phyloP scores from a whole-genome alignment of 805 yeast genomes.

The Candida namnaoensis region DNA sequence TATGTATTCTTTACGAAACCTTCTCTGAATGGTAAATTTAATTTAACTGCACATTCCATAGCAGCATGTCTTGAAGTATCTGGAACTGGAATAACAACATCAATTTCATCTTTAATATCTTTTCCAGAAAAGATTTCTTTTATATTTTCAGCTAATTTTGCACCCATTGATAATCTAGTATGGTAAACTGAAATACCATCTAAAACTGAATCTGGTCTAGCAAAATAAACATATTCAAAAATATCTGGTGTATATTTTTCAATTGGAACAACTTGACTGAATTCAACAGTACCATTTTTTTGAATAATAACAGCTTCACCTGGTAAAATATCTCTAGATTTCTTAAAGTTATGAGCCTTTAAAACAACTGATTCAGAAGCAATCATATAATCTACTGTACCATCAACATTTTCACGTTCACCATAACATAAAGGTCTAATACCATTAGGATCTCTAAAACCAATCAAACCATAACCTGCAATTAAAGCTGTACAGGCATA shows the following conservation, averaged over 20 bases:
- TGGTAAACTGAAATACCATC: constrained; percentile 97
- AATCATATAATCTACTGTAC: constrained; percentile 80
- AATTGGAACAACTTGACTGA: constrained; percentile 77
- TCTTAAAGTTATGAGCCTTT: constrained; percentile 81
- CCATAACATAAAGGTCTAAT: constrained; percentile 88
- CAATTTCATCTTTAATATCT: constrained; percentile 52
- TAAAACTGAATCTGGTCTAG: constrained; percentile 91
- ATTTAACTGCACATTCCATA: constrained; percentile 76
- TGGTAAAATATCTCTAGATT: constrained; percentile 76
- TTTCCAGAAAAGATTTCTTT: constrained; percentile 31
- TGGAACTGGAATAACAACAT: constrained; percentile 96
- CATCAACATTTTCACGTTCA: constrained; percentile 63
- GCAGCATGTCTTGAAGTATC: constrained; percentile 98
- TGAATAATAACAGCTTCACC: constrained; percentile 96
- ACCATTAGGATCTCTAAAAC: constrained; percentile 96
- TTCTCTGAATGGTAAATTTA: constrained; percentile 84
- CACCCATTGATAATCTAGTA: constrained; percentile 91
- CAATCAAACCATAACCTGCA: constrained; percentile 93
- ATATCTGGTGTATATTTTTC: constrained; percentile 86
- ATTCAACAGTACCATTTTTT: constrained; percentile 69
- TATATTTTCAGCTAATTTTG: constrained; percentile 72
- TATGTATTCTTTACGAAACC: constrained; percentile 96
- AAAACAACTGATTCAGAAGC: constrained; percentile 94
- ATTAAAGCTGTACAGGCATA: constrained; percentile 92
- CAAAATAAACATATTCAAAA: constrained; percentile 96